phyloP scores from a whole-genome alignment of 2,329 filamentous ascomycete species.

The Fusarium nanum region DNA sequence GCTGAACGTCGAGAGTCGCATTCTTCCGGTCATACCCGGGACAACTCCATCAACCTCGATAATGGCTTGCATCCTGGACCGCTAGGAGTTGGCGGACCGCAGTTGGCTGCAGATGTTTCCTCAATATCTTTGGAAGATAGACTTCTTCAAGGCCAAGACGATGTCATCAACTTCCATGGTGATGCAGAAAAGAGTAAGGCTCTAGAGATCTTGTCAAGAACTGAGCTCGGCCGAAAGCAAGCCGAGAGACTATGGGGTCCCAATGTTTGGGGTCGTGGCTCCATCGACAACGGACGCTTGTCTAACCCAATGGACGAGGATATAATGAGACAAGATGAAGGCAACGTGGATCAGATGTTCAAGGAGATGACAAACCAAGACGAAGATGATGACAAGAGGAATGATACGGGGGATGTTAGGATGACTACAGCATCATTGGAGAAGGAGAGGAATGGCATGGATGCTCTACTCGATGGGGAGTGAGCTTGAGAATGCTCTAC shows the following conservation, averaged over 20 bases:
- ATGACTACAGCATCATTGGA: slow-evolving; percentile 59
- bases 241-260: slow-evolving; percentile 64
- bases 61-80: slow-evolving; percentile 57
- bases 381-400: slow-evolving; percentile 58
- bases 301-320: slow-evolving; percentile 46
- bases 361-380: slow-evolving; percentile 66
- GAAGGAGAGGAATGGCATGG: slow-evolving; percentile 60
- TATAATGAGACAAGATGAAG: slow-evolving; percentile 56
- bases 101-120: slow-evolving; percentile 55
- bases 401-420: slow-evolving; percentile 48
- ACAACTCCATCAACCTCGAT: slow-evolving; percentile 57
- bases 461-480: slow-evolving; percentile 59
- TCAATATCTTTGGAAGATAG: slow-evolving; percentile 62
- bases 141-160: slow-evolving; percentile 60
- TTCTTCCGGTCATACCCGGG: slow-evolving; percentile 47
- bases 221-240: slow-evolving; percentile 61
- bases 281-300: slow-evolving; percentile 45
- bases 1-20: slow-evolving; percentile 44
- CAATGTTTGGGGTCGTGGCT: slow-evolving; percentile 59
- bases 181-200: slow-evolving; percentile 62
- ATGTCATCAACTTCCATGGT: slow-evolving; percentile 58
- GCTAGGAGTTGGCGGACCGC: slow-evolving; percentile 57
- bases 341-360: slow-evolving; percentile 67
- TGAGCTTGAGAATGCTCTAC: slow-evolving; percentile 57
- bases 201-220: slow-evolving; percentile 64